phyloP scores from a whole-genome alignment of 75 land plant species.

The Cunninghamia lanceolata region DNA sequence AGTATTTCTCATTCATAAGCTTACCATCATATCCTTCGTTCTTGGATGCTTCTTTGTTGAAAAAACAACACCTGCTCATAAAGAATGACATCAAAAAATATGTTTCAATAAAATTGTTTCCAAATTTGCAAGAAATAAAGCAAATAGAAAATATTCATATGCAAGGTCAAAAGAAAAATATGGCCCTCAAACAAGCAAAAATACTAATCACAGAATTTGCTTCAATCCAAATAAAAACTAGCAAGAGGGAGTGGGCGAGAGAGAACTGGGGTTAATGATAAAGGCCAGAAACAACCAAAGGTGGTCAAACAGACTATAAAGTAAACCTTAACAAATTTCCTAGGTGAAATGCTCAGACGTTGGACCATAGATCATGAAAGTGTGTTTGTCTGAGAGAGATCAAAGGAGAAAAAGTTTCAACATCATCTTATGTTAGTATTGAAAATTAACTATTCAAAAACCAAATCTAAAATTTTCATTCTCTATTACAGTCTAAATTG shows the following conservation, averaged over 20 bases:
- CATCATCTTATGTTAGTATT: background rate
- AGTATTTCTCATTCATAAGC: constrained; percentile 2
- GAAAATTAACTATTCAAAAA: background rate
- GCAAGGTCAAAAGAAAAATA: background rate
- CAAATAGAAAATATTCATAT: background rate
- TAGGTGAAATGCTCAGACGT: background rate
- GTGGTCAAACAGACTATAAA: background rate
- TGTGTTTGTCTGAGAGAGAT: background rate
- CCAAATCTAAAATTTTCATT: background rate
- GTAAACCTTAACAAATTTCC: background rate
- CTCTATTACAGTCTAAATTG: background rate
- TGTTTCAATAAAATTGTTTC: background rate
- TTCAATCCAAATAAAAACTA: background rate
- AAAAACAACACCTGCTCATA: constrained; percentile 73
- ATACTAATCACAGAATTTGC: background rate
- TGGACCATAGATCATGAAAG: background rate
- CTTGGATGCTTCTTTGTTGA: constrained; percentile 95
- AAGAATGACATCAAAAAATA: background rate
- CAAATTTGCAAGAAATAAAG: background rate
- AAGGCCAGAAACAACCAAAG: background rate
- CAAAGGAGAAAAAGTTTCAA: background rate
- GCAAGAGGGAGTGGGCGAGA: no score
- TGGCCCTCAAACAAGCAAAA: background rate
- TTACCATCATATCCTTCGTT: constrained; percentile 92
- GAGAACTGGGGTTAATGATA: background rate